Base-by-base conservation (phyloP, 2,329 filamentous ascomycete genomes). In the Cladosporium phlei region DNA sequence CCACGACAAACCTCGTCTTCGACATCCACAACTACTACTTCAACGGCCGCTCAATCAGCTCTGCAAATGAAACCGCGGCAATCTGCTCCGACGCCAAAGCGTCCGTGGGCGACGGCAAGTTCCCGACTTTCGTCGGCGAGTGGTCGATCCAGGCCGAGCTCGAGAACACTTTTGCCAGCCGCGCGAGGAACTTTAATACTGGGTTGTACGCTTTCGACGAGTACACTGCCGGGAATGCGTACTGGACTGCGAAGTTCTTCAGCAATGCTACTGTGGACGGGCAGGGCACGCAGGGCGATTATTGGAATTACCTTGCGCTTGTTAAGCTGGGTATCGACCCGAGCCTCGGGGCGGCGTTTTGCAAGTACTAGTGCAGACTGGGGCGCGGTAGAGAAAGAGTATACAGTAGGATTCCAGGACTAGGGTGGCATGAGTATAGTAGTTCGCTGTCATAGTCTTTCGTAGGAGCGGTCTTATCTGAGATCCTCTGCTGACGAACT, bases 71-170 rank as follows among this genome's bases (percentile, higher is more conserved):
- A 6, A 45, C 46, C 3, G 21, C 39, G 2, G 43, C 46, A 8
- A 47, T 59, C n/a, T 56, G 52, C 17, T 49, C 49, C 10, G 52
- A 59, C 12, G 56, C 55, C 7, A 43, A 53, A 25, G 40, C 16
- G 16, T 29, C 54, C 4, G 51, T 48, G 11, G 52, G 52, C 5
- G 47, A 54, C 5, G 46, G 46, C 38, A 56, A 58, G 33, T 57
- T 58, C 29, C 55, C 58, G 2, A 50, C 57, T 7, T 60, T 61
- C 38, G 51, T 63, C 11, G 62, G 62, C n/a, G 62, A 64, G 43
- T 64, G 60, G 60, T 46, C 57, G 1, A 51, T 64, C 11, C 56
- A 64, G 44, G 56, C 57, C 5, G 32, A 39, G 2, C 35, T 48
- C 24, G 54, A 59, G 33, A 64, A 63, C 52, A 51, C 38, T 11